Percentiles rank a stretch among this genome's conserved stretches.
Evolutionary conservation across 2,329 filamentous ascomycete species (phyloP).

Genomic region (Colletotrichum cordylinicola): DNA sequence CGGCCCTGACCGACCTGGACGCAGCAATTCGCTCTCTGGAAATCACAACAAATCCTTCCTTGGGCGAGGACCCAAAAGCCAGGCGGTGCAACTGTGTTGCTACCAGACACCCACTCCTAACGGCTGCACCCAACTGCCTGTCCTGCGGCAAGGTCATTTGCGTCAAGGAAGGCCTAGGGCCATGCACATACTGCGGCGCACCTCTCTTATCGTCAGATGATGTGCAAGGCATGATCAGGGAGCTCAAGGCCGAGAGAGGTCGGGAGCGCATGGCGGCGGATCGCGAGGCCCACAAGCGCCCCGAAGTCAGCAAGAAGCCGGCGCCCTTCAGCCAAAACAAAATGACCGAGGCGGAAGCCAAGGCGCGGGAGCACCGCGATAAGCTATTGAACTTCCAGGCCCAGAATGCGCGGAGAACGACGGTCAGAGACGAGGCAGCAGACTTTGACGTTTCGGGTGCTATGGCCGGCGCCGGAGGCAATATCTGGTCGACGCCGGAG

Average conservation of each 20-base stretch:
- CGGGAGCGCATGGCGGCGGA: constrained; percentile 86
- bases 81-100: constrained; percentile 89
- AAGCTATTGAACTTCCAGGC: constrained; percentile 82
- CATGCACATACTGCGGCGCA: constrained; percentile 87
- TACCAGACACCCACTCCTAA: constrained; percentile 83
- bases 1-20: constrained; percentile 72
- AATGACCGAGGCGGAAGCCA: constrained; percentile 64
- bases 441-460: constrained; percentile 61
- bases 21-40: constrained; percentile 89
- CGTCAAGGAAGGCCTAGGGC: constrained; percentile 89
- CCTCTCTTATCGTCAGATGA: constrained; percentile 76
- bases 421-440: constrained; percentile 82
- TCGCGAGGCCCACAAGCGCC: constrained; percentile 70
- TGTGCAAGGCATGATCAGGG: constrained; percentile 83
- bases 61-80: constrained; percentile 61
- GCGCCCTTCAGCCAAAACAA: constrained; percentile 62
- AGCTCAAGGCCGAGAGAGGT: constrained; percentile 84
- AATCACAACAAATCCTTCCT: constrained; percentile 85
- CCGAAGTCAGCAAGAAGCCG: constrained; percentile 68
- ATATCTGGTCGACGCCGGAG: constrained; percentile 84
- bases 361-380: constrained; percentile 80
- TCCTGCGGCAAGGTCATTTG: constrained; percentile 95
- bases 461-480: constrained; percentile 53
- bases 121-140: constrained; percentile 91
- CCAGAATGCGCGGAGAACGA: constrained; percentile 83